phyloP scores from a whole-genome alignment of 768 basidiomycete species.

The Suillus luteus region DNA sequence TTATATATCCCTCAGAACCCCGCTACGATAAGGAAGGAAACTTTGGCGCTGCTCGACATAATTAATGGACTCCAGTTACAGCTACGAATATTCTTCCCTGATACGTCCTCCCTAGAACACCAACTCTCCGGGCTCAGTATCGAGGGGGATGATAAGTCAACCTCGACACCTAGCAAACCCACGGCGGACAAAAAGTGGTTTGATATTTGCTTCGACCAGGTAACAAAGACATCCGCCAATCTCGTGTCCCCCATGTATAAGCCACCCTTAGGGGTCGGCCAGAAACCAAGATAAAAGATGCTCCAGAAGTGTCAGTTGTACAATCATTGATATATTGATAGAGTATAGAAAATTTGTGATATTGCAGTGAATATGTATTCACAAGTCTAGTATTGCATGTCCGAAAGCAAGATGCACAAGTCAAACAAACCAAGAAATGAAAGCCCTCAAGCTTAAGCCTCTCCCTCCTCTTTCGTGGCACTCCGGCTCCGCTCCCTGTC shows the following conservation, averaged over 20 bases:
- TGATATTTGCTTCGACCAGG: conserved; percentile 62
- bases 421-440: neutral
- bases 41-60: conserved; percentile 39
- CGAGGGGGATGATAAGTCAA: conserved; percentile 6
- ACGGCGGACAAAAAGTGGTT: conserved; percentile 60
- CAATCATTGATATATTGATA: neutral
- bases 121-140: conserved; percentile 29
- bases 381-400: neutral
- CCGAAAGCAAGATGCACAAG: conserved; percentile 10
- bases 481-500: conserved; percentile 29
- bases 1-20: conserved; percentile 65
- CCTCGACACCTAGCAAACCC: conserved; percentile 18
- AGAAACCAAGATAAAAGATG: neutral
- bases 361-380: conserved; percentile 2
- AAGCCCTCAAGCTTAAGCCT: conserved; percentile 28
- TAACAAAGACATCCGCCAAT: conserved; percentile 44
- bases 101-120: conserved; percentile 24
- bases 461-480: conserved; percentile 32
- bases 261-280: neutral
- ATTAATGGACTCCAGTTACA: conserved; percentile 39
- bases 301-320: neutral
- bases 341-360: neutral
- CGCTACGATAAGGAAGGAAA: conserved; percentile 40
- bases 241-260: conserved; percentile 15
- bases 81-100: conserved; percentile 27